phyloP scores from a whole-genome alignment of 495 filamentous ascomycete genomes.

The Chaetomium cochliodes region DNA sequence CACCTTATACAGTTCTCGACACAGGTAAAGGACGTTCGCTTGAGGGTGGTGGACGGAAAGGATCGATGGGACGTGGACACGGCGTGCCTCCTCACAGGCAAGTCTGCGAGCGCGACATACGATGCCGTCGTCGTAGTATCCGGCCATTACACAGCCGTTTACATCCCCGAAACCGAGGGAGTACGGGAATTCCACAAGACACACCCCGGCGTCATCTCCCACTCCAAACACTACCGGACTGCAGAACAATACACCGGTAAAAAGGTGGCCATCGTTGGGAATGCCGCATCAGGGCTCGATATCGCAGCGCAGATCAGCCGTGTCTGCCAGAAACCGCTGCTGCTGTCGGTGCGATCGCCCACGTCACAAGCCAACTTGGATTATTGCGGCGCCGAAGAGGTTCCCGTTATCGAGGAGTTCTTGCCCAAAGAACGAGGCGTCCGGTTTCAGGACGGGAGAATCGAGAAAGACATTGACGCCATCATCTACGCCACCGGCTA shows the following conservation, averaged over 20 bases:
- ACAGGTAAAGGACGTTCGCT: slow-evolving; percentile 39
- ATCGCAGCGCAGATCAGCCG: slow-evolving; percentile 70
- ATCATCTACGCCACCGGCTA: slow-evolving; percentile 76
- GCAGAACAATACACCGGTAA: slow-evolving; percentile 56
- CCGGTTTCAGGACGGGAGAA: slow-evolving; percentile 40
- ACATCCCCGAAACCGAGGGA: slow-evolving; percentile 57
- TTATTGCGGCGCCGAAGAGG: slow-evolving; percentile 38
- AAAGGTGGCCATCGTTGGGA: slow-evolving; percentile 69
- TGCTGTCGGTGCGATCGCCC: slow-evolving; percentile 44
- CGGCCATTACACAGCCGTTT: slow-evolving; percentile 75
- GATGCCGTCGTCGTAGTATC: slow-evolving; percentile 84
- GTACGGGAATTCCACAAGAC: slow-evolving; percentile 51
- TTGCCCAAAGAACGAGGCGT: slow-evolving; percentile 38
- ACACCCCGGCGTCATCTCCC: slow-evolving; percentile 65
- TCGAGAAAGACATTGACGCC: slow-evolving; percentile 62
- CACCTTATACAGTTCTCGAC: slow-evolving; percentile 46
- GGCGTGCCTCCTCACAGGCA: slow-evolving; percentile 44
- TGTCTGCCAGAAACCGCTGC: slow-evolving; percentile 42
- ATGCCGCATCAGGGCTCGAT: slow-evolving; percentile 75
- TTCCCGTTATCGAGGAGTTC: slow-evolving; percentile 45
- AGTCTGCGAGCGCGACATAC: slow-evolving; percentile 51
- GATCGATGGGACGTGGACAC: slow-evolving; percentile 55
- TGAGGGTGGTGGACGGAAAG: slow-evolving; percentile 29
- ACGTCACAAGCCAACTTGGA: slow-evolving; percentile 35
- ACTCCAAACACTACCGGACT: slow-evolving; percentile 76